A percentile compares a stretch with the other conserved stretches of the same genome.
Conservation (phyloP, 148 eudicot species). For the Salicornia ramosissima region DNA sequence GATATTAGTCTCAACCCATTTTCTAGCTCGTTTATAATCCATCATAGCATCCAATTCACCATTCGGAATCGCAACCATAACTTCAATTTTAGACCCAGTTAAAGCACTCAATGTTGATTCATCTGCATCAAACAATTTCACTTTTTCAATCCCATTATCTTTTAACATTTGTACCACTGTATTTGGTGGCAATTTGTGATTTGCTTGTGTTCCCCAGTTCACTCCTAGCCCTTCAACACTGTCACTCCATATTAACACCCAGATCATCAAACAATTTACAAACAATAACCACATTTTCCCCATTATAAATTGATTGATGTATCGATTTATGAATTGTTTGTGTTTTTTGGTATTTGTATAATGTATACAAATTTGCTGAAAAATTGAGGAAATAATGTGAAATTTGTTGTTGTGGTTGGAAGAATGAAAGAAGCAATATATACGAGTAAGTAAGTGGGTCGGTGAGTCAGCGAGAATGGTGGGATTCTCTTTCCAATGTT, state of each 20-base stretch:
- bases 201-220: constrained; percentile 83
- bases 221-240: constrained; percentile 58
- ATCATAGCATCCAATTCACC: constrained; percentile 48
- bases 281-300: constrained; percentile 1
- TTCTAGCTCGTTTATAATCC: constrained; percentile 46
- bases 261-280: neutral
- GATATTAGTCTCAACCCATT: constrained; percentile 64
- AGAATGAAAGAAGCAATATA: neutral
- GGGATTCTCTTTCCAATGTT: constrained; percentile 2
- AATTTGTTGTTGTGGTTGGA: too few relatives aligned
- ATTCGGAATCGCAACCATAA: constrained; percentile 88
- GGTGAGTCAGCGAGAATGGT: constrained; percentile 7
- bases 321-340: too few relatives aligned
- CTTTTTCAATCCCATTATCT: constrained; percentile 70
- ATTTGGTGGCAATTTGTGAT: constrained; percentile 42
- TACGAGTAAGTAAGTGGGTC: neutral
- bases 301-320: too few relatives aligned
- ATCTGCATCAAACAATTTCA: constrained; percentile 82
- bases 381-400: too few relatives aligned
- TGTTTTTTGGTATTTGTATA: too few relatives aligned
- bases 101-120: constrained; percentile 51
- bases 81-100: constrained; percentile 66
- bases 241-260: constrained; percentile 8
- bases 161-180: constrained; percentile 66
- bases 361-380: too few relatives aligned